Conservation (phyloP, 139 green algal genomes). For the Pedinophyceae sp. region DNA sequence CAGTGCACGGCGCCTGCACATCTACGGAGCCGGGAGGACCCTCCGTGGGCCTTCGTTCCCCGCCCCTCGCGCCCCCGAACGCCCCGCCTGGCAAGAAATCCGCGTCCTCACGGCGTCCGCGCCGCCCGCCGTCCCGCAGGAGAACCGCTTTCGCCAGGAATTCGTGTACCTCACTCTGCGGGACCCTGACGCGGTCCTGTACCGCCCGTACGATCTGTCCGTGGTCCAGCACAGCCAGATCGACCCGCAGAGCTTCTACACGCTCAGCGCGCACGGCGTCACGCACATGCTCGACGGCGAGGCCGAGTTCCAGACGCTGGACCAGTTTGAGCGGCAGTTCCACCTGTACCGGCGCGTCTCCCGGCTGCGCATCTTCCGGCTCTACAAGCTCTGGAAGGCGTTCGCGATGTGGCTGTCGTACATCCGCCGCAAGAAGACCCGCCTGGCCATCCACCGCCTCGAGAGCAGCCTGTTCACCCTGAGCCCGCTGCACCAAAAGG, state of each 20-base stretch:
- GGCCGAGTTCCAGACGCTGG: constrained; percentile 56
- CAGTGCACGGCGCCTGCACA: too few species aligned
- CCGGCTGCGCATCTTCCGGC: constrained; percentile 34
- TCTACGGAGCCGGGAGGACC: too few species aligned
- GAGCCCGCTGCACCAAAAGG: constrained; percentile 43
- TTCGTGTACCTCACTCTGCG: constrained; percentile 30
- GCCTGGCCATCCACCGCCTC: constrained; percentile 23
- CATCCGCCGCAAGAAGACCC: constrained; percentile 43
- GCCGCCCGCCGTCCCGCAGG: too few species aligned
- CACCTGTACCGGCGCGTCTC: constrained; percentile 45
- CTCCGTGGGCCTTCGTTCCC: too few species aligned
- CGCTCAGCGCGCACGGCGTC: constrained; percentile 49
- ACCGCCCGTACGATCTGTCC: constrained; percentile 31
- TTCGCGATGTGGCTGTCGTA: constrained; percentile 43
- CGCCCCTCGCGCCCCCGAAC: too few species aligned
- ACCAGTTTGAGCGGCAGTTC: constrained; percentile 60
- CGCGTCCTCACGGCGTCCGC: too few species aligned
- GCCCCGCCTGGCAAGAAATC: too few species aligned
- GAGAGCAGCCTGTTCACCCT: constrained; percentile 54
- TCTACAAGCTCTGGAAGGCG: constrained; percentile 60
- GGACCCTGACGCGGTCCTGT: constrained; percentile 5
- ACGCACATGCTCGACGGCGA: constrained; percentile 42
- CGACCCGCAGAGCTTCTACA: constrained; percentile 58
- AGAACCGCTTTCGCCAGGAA: constrained; percentile 13
- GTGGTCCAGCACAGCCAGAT: constrained; percentile 23